Percentiles rank a stretch among this genome's conserved stretches.
Conservation (phyloP, 1,139 yeast species). For the Kodamaea fungicola region DNA sequence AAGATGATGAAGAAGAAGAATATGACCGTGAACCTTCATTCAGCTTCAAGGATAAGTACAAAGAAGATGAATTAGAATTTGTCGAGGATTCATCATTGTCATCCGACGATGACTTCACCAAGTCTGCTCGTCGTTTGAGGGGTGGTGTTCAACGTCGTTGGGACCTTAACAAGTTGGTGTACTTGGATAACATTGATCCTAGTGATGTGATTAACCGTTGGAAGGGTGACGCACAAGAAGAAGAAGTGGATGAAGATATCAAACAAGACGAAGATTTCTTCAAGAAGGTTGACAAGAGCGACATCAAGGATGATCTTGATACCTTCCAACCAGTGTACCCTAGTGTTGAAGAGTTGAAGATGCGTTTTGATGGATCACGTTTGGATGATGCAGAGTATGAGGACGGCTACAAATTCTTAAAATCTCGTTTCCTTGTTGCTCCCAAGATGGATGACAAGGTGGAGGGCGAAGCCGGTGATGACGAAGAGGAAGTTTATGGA, state of each 20-base stretch:
- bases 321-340: slow-evolving; percentile 38
- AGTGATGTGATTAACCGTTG: slow-evolving; percentile 73
- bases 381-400: slow-evolving; percentile 38
- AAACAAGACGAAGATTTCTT: slow-evolving; percentile 58
- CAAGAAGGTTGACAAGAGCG: slow-evolving; percentile 40
- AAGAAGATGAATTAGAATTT: slow-evolving; percentile 49
- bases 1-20: slow-evolving; percentile 38
- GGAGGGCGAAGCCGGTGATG: slow-evolving; percentile 36
- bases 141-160: slow-evolving; percentile 49
- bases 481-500: slow-evolving; percentile 60
- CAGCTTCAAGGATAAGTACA: slow-evolving; percentile 42
- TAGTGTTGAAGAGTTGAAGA: slow-evolving; percentile 46
- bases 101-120: slow-evolving; percentile 36
- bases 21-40: slow-evolving; percentile 41
- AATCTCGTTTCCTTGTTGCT: slow-evolving; percentile 64
- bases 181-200: slow-evolving; percentile 74
- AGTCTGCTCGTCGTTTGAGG: slow-evolving; percentile 43
- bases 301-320: slow-evolving; percentile 31
- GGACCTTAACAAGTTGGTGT: slow-evolving; percentile 79
- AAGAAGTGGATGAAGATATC: slow-evolving; percentile 44
- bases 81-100: slow-evolving; percentile 46
- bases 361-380: slow-evolving; percentile 51
- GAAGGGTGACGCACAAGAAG: slow-evolving; percentile 51
- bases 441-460: slow-evolving; percentile 49
- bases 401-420: slow-evolving; percentile 45